phyloP scores from a whole-genome alignment of 1,284 basidiomycete genomes.

The Ustilago tritici region DNA sequence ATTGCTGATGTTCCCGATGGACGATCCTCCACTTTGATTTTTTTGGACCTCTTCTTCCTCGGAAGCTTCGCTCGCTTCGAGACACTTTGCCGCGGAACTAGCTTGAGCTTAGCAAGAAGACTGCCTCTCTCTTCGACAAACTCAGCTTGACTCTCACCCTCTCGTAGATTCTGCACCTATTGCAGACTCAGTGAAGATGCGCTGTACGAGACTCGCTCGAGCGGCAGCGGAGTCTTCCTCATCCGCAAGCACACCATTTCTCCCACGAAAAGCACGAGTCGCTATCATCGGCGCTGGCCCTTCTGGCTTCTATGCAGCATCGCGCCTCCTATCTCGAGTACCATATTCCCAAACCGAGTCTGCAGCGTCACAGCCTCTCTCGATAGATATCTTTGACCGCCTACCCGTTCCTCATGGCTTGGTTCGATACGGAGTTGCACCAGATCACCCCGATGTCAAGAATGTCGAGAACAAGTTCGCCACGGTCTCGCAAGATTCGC shows the following conservation, averaged over 20 bases:
- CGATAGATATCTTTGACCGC: conserved; percentile 89
- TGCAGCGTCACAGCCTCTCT: conserved; percentile 28
- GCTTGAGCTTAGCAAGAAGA: background rate
- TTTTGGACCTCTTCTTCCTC: background rate
- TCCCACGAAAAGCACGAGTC: conserved; percentile 68
- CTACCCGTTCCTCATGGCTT: conserved; percentile 95
- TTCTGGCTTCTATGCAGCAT: conserved; percentile 91
- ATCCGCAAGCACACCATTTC: conserved; percentile 7
- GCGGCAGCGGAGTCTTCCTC: conserved; percentile 18
- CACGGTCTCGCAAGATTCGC: conserved; percentile 67
- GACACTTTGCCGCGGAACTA: conserved; percentile 1
- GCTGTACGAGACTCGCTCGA: conserved; percentile 11
- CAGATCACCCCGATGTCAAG: conserved; percentile 99
- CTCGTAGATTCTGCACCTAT: background rate
- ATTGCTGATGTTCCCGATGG: background rate
- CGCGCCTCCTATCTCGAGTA: conserved; percentile 55
- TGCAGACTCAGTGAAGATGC: conserved; percentile 4
- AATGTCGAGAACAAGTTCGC: conserved; percentile 98
- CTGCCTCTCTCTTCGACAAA: background rate
- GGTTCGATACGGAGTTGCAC: conserved; percentile 95
- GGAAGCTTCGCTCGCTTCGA: background rate
- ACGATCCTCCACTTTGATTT: background rate
- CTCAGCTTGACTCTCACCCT: background rate
- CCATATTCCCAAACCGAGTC: conserved; percentile 24
- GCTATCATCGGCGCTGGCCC: conserved; percentile 91